Base-by-base conservation (phyloP, 805 yeast genomes). In the Candida silvicultrix region DNA sequence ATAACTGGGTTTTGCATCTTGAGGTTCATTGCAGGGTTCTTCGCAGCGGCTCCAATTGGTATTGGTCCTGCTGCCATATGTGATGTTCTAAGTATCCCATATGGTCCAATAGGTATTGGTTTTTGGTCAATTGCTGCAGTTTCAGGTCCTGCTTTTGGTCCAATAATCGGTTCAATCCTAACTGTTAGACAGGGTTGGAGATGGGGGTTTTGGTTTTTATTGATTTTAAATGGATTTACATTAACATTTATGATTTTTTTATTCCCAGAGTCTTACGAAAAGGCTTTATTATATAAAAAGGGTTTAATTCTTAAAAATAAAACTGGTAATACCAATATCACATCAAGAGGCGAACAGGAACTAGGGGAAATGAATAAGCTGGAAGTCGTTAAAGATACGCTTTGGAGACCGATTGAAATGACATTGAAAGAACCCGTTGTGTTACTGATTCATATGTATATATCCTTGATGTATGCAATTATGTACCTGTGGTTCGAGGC, bases 141-240 rank as follows among this genome's bases (percentile, higher is more conserved):
- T 47, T 7, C 14, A 8, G 31, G 31, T 10, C 97, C 97, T 20
- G 73, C 87, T 69, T 45, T 84, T 32, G 92, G 92, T 0, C 97
- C 97, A 16, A 80, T 89, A 47, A 76, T 78, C 41, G 87, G 90
- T 48, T 82, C 83, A 0, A 85, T 82, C 31, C 12, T 71, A 15
- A 74, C 78, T 46, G 56, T 66, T 9, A 68, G 74, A 45, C 67
- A 88, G 38, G 86, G 89, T 18, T 87, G 95, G 95, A 73, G 96
- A 59, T 88, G 95, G 95, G 75, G 86, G 12, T 74, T 72, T 51
- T 88, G 86, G 31, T 28, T 28, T 28, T 28, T 28, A 10, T 28
- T 28, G 31, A 28, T 28, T 62, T 67, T 87, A 46, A 73, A 82
- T 2, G 90, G 86, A 11, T 28, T 28, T 11, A 28, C 31, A 10